phyloP scores from a whole-genome alignment of 2,329 filamentous ascomycete species.

The Pseudogymnoascus sp. region DNA sequence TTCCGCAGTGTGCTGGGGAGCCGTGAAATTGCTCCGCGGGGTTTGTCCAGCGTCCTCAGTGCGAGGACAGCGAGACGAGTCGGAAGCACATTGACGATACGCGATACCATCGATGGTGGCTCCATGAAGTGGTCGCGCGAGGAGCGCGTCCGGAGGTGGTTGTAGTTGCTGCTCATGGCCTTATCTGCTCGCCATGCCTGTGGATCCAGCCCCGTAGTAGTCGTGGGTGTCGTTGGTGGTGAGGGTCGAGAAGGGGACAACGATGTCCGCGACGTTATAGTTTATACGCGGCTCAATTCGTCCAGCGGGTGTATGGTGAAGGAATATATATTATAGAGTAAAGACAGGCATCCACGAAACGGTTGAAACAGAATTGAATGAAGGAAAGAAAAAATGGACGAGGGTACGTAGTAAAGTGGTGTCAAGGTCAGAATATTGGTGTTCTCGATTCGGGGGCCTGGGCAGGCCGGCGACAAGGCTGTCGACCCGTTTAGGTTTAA shows the following conservation, averaged over 20 bases:
- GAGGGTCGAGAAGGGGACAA: conserved; percentile 5
- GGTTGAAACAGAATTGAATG: neutral
- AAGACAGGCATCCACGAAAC: conserved; percentile 6
- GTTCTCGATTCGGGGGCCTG: conserved; percentile 4
- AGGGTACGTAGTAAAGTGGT: conserved; percentile 8
- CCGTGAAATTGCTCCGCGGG: conserved; percentile 10
- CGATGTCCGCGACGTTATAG: neutral
- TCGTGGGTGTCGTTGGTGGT: neutral
- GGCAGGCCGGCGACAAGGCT: conserved; percentile 3
- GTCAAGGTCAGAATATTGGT: conserved; percentile 2
- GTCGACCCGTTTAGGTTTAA: conserved; percentile 10
- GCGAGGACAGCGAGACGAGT: conserved; percentile 20
- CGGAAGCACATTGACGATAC: conserved; percentile 21
- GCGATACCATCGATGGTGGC: conserved; percentile 23
- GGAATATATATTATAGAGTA: conserved; percentile 6
- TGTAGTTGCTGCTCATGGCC: conserved; percentile 4
- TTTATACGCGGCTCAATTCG: neutral
- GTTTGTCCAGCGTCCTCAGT: conserved; percentile 20
- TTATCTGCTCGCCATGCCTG: conserved; percentile 8
- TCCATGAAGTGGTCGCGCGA: conserved; percentile 24
- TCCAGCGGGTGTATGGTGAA: neutral
- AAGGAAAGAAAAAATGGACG: conserved; percentile 2
- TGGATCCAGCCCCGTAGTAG: conserved; percentile 1
- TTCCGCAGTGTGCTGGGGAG: neutral
- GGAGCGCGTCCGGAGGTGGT: conserved; percentile 14